These are phyloP conservation scores for Crotalaria pallida DNA, from an alignment of 306 rosid genomes.

Conservation along the genomic window DNA sequence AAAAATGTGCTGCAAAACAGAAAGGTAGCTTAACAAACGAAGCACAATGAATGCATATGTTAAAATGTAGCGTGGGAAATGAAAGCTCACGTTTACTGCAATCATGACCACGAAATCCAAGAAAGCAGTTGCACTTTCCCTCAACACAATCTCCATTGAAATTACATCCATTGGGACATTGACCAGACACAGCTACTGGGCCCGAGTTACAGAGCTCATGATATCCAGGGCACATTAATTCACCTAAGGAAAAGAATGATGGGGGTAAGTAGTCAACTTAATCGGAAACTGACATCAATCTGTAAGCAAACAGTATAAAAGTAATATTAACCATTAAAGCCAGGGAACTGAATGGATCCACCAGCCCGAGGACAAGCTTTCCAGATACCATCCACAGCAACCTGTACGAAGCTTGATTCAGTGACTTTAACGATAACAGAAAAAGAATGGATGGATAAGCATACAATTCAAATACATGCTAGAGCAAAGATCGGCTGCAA, in stretches of 20 bases:
- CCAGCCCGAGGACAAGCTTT: slow-evolving; percentile 80
- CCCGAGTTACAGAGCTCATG: slow-evolving; percentile 69
- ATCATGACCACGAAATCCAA: slow-evolving; percentile 71
- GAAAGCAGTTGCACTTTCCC: slow-evolving; percentile 78
- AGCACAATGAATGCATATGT: not conserved
- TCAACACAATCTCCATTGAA: slow-evolving; percentile 86
- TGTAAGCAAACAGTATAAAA: slow-evolving; percentile 5
- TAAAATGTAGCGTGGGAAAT: slow-evolving; percentile 4
- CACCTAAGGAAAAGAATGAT: slow-evolving; percentile 46
- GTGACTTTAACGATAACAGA: slow-evolving; percentile 1
- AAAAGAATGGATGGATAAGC: not conserved
- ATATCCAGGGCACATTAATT: slow-evolving; percentile 76
- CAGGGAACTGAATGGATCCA: slow-evolving; percentile 74
- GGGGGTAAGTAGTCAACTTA: slow-evolving; percentile 9
- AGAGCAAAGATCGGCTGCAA: not conserved
- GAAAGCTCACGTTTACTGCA: slow-evolving; percentile 69
- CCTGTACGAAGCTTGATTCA: slow-evolving; percentile 36
- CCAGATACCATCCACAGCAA: slow-evolving; percentile 94
- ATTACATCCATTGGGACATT: slow-evolving; percentile 73
- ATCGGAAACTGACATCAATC: not conserved
- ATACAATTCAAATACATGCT: not conserved
- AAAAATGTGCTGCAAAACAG: not conserved
- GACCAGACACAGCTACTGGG: slow-evolving; percentile 43
- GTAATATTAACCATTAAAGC: slow-evolving; percentile 63
- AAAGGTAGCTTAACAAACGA: not conserved